These are phyloP conservation scores for Plasmodium blacklocki DNA, from an alignment of 169 alveolate genomes.

Conservation along the genomic window DNA sequence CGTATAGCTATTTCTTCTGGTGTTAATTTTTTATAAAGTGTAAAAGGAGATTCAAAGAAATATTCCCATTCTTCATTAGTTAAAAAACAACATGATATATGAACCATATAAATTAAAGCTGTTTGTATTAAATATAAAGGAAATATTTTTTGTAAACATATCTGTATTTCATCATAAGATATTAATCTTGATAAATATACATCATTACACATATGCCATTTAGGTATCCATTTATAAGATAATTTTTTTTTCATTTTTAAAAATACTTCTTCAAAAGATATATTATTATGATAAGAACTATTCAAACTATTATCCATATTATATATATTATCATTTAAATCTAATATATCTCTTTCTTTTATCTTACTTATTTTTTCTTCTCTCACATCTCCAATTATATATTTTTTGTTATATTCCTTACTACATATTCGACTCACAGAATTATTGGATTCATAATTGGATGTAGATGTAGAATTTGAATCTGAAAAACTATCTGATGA, in stretches of 20 bases:
- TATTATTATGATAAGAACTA: not conserved
- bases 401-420: not conserved
- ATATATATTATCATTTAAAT: not conserved
- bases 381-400: not conserved
- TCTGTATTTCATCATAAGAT: slow-evolving; percentile 75
- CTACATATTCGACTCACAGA: too few species aligned
- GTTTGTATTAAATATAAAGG: slow-evolving; percentile 73
- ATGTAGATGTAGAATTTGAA: slow-evolving; percentile 12
- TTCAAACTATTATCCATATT: not conserved
- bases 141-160: slow-evolving; percentile 43
- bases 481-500: slow-evolving; percentile 25
- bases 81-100: slow-evolving; percentile 63
- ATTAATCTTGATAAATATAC: slow-evolving; percentile 73
- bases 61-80: slow-evolving; percentile 68
- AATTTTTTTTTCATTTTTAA: slow-evolving; percentile 32
- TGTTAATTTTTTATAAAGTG: slow-evolving; percentile 53
- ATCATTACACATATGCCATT: slow-evolving; percentile 77
- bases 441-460: not conserved
- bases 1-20: slow-evolving; percentile 76
- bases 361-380: not conserved
- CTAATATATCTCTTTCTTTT: not conserved
- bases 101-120: slow-evolving; percentile 72
- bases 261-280: slow-evolving; percentile 20
- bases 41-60: slow-evolving; percentile 58
- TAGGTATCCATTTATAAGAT: slow-evolving; percentile 66